phyloP scores from a whole-genome alignment of 768 basidiomycete species.

The Trametes punicea region DNA sequence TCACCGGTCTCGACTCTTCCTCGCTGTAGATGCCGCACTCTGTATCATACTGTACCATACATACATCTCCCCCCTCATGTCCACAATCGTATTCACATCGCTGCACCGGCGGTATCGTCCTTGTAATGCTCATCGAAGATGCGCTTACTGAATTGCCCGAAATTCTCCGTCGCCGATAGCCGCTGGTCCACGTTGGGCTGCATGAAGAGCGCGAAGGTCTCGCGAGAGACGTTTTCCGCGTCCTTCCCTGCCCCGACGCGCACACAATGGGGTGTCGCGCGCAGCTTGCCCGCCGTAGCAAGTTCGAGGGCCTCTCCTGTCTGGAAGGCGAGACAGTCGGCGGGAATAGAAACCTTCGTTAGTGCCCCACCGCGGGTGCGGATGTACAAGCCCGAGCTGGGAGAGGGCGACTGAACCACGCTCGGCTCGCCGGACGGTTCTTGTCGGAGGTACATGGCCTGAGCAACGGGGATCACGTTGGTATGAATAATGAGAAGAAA shows the following conservation, averaged over 20 bases:
- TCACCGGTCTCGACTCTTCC: not conserved
- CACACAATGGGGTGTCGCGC: conserved; percentile 95
- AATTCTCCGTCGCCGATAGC: conserved; percentile 69
- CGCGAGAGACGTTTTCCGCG: conserved; percentile 58
- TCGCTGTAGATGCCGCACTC: conserved; percentile 2
- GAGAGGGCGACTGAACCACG: conserved; percentile 63
- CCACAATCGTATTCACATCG: conserved; percentile 17
- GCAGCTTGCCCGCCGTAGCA: conserved; percentile 74
- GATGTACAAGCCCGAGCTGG: conserved; percentile 87
- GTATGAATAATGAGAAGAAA: too few relatives aligned
- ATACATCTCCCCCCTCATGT: not conserved
- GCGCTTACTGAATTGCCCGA: conserved; percentile 86
- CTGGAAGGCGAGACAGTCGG: conserved; percentile 88
- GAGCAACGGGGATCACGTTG: too few relatives aligned
- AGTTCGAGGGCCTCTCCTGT: conserved; percentile 95
- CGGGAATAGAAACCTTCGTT: conserved; percentile 83
- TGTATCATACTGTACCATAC: conserved; percentile 10
- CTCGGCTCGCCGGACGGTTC: conserved; percentile 37
- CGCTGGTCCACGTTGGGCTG: conserved; percentile 81
- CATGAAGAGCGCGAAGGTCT: conserved; percentile 90
- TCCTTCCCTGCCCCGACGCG: conserved; percentile 55
- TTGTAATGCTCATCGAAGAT: conserved; percentile 65
- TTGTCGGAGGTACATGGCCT: conserved; percentile 83
- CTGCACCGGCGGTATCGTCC: conserved; percentile 35
- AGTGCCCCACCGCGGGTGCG: conserved; percentile 76